Percentiles rank a stretch among this genome's conserved stretches.
phyloP scores from a whole-genome alignment of 441 rosid species.

The Gossypium davidsonii region DNA sequence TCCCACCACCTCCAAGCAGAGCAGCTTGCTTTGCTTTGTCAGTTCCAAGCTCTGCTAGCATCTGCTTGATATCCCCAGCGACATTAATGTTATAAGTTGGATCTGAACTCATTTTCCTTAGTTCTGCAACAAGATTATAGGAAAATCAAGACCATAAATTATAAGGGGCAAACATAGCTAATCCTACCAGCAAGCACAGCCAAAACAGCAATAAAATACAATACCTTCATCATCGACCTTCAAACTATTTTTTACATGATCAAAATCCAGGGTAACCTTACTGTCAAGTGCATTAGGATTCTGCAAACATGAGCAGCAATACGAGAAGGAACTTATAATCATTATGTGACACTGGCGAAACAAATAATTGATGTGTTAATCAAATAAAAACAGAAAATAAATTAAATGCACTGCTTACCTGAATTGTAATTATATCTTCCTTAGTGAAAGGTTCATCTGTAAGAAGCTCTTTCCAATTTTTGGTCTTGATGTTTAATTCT shows the following conservation, averaged over 20 bases:
- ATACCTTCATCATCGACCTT: conserved; percentile 84
- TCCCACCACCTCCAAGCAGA: conserved; percentile 88
- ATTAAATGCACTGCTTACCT: conserved; percentile 33
- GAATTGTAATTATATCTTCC: conserved; percentile 81
- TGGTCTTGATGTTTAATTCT: conserved; percentile 84
- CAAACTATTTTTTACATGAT: conserved; percentile 75
- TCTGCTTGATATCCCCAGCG: conserved; percentile 79
- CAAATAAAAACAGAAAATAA: conserved; percentile 12
- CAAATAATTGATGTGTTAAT: conserved; percentile 11
- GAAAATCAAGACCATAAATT: conserved; percentile 13
- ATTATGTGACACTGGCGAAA: neutral
- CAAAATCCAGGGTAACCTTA: conserved; percentile 68
- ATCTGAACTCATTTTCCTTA: conserved; percentile 62
- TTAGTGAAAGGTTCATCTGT: conserved; percentile 77
- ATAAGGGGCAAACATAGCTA: neutral
- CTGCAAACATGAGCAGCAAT: conserved; percentile 30
- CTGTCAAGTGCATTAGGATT: conserved; percentile 72
- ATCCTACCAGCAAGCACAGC: conserved; percentile 6
- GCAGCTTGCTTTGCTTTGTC: conserved; percentile 82
- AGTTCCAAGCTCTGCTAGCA: conserved; percentile 87
- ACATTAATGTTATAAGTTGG: conserved; percentile 72
- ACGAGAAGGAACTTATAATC: conserved; percentile 2
- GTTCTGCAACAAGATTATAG: conserved; percentile 34
- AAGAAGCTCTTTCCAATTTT: conserved; percentile 86
- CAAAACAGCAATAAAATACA: neutral